phyloP scores from a whole-genome alignment of 1,284 basidiomycete species.

The Mycena sp. region DNA sequence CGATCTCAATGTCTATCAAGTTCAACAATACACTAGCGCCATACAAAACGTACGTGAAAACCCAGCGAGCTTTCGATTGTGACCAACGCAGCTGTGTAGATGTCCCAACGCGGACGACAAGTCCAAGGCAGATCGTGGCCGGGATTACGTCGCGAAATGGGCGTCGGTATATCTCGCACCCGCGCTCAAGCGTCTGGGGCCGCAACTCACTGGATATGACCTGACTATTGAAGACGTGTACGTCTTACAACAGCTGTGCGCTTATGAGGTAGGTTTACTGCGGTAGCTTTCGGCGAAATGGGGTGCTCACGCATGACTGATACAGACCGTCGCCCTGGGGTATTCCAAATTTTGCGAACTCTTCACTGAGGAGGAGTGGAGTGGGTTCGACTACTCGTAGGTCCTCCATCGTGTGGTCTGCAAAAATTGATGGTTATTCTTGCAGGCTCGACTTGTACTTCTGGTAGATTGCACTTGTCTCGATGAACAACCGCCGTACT shows the following conservation, averaged over 20 bases:
- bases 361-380: constrained; percentile 91
- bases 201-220: constrained; percentile 69
- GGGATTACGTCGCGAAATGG: constrained; percentile 71
- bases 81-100: constrained; percentile 40
- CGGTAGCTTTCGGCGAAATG: neutral
- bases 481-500: constrained; percentile 20
- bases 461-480: constrained; percentile 48
- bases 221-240: constrained; percentile 79
- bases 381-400: constrained; percentile 86
- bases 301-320: neutral
- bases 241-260: constrained; percentile 81
- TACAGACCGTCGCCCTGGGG: constrained; percentile 84
- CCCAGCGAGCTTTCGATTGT: neutral
- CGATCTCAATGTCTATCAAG: constrained; percentile 40
- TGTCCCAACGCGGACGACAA: constrained; percentile 68
- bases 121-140: constrained; percentile 64
- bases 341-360: constrained; percentile 91
- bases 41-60: constrained; percentile 66
- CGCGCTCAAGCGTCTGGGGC: constrained; percentile 71
- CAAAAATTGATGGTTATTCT: neutral
- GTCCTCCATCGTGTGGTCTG: constrained; percentile 37
- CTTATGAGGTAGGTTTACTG: constrained; percentile 76
- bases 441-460: constrained; percentile 59
- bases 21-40: constrained; percentile 86
- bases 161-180: constrained; percentile 74